These are phyloP conservation scores for Ministeria vibrans DNA, from an alignment of 78 protist species.

Conservation along the genomic window DNA sequence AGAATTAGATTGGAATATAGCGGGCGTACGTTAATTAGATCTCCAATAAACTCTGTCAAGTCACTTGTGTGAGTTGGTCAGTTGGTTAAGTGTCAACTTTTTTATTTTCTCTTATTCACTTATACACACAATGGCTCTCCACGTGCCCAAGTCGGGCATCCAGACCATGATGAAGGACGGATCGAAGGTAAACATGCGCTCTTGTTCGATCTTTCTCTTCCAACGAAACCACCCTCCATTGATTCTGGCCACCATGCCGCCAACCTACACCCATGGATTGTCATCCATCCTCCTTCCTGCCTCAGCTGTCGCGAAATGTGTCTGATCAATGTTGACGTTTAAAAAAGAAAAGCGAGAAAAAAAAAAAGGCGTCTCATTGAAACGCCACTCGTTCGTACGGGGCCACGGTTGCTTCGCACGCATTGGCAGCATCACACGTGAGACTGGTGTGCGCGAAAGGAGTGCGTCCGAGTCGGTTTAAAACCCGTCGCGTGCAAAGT, in stretches of 20 bases:
- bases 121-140: conserved; percentile 21
- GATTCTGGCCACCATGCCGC: too few relatives aligned
- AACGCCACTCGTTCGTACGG: too few relatives aligned
- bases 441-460: too few relatives aligned
- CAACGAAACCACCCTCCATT: too few relatives aligned
- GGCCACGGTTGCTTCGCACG: too few relatives aligned
- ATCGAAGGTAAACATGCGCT: conserved; percentile 17
- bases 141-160: conserved; percentile 31
- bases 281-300: neutral
- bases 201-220: too few relatives aligned
- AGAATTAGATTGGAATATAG: neutral
- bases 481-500: too few relatives aligned
- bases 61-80: too few relatives aligned
- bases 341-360: neutral
- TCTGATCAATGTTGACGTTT: neutral
- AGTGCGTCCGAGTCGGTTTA: too few relatives aligned
- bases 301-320: neutral
- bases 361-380: neutral
- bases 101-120: neutral
- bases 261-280: neutral
- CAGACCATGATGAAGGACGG: conserved; percentile 42
- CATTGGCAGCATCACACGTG: too few relatives aligned
- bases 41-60: neutral
- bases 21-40: neutral
- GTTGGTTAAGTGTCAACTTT: neutral